Evolutionary conservation across 2,329 filamentous ascomycete species (phyloP).

Genomic region (Sporothrix globosa): DNA sequence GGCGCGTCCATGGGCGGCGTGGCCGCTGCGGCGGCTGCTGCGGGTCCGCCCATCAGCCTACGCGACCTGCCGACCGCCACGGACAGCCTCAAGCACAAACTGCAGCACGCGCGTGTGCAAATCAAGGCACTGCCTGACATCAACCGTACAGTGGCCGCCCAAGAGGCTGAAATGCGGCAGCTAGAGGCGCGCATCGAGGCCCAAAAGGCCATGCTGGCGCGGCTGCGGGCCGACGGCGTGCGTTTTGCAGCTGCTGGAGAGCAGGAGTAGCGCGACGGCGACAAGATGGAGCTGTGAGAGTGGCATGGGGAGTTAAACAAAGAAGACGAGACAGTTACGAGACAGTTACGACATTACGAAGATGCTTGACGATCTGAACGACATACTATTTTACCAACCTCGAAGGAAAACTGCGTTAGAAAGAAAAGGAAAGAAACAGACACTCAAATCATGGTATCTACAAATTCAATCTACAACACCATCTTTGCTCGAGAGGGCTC

Average conservation of each 20-base stretch:
- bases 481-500: background rate
- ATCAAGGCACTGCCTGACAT: slow-evolving; percentile 71
- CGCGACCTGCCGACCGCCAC: slow-evolving; percentile 82
- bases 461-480: background rate
- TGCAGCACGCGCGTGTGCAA: slow-evolving; percentile 74
- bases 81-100: slow-evolving; percentile 77
- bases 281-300: slow-evolving; percentile 50
- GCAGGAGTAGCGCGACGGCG: slow-evolving; percentile 35
- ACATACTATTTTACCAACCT: background rate
- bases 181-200: slow-evolving; percentile 65
- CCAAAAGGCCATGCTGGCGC: slow-evolving; percentile 63
- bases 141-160: slow-evolving; percentile 65
- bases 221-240: slow-evolving; percentile 56
- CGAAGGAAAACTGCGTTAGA: background rate
- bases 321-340: background rate
- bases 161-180: slow-evolving; percentile 69
- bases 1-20: slow-evolving; percentile 38
- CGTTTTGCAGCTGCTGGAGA: slow-evolving; percentile 43
- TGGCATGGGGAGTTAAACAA: background rate
- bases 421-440: background rate
- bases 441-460: background rate
- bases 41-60: slow-evolving; percentile 47
- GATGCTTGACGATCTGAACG: background rate
- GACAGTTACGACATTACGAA: background rate
- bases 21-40: slow-evolving; percentile 29